Percentiles rank a stretch among this genome's conserved stretches.
These are phyloP conservation scores for Gossypium trilobum DNA, from an alignment of 441 rosid species.

Conservation along the genomic window DNA sequence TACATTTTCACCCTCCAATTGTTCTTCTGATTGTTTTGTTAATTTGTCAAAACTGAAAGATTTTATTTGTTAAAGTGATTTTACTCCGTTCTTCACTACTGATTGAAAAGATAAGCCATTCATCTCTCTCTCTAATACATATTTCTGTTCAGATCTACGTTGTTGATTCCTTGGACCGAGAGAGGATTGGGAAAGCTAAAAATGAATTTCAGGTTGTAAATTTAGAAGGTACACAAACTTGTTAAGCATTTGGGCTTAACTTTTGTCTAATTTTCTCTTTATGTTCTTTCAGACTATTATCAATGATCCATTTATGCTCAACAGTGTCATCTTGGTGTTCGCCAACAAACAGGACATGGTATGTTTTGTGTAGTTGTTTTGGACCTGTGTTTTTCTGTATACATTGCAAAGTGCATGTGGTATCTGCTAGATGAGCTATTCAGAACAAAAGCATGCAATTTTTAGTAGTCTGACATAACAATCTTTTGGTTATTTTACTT, in stretches of 20 bases:
- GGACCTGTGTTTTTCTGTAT: neutral
- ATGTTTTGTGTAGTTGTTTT: constrained; percentile 18
- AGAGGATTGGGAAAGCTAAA: constrained; percentile 85
- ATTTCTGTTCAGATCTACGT: constrained; percentile 64
- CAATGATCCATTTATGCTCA: constrained; percentile 93
- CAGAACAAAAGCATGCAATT: neutral
- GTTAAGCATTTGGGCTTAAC: neutral
- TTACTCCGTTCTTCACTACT: neutral
- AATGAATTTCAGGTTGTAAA: constrained; percentile 81
- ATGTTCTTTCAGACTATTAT: constrained; percentile 64
- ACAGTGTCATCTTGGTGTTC: constrained; percentile 83
- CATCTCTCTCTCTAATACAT: neutral
- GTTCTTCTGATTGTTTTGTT: neutral
- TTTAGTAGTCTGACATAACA: neutral
- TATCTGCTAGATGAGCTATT: neutral
- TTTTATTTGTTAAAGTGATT: neutral
- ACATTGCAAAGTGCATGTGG: neutral
- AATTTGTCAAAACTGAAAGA: neutral
- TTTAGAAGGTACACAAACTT: constrained; percentile 2
- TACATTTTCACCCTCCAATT: no score
- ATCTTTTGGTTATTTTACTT: neutral
- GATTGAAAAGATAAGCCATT: neutral
- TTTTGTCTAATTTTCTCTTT: constrained; percentile 11
- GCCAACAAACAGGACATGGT: constrained; percentile 99
- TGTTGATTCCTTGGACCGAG: constrained; percentile 95